These are phyloP conservation scores for Piper betle DNA, from an alignment of 164 flowering plant species.

Conservation along the genomic window DNA sequence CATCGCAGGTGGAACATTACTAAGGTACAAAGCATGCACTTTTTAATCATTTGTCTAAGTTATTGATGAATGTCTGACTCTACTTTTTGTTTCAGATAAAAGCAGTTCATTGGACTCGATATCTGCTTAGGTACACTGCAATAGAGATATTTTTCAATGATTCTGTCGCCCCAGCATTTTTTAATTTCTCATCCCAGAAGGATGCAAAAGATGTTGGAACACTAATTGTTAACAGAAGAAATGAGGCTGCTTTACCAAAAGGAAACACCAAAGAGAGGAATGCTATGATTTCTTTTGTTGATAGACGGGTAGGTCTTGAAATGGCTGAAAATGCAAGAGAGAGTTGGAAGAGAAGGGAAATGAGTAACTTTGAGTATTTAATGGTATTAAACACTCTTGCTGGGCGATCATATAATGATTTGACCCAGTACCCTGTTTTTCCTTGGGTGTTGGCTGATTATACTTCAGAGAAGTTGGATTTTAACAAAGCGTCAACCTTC, in stretches of 20 bases:
- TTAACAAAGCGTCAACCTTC: slow-evolving; percentile 85
- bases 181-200: slow-evolving; percentile 70
- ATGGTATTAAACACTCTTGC: slow-evolving; percentile 91
- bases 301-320: slow-evolving; percentile 78
- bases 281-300: slow-evolving; percentile 71
- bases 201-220: slow-evolving; percentile 85
- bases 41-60: neutral
- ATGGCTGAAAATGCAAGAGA: slow-evolving; percentile 90
- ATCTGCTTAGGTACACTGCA: slow-evolving; percentile 83
- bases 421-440: slow-evolving; percentile 96
- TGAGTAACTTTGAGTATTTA: slow-evolving; percentile 90
- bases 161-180: slow-evolving; percentile 75
- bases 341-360: slow-evolving; percentile 94
- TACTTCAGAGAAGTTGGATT: slow-evolving; percentile 84
- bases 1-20: slow-evolving; percentile 74
- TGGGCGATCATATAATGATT: slow-evolving; percentile 94
- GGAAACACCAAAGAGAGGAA: slow-evolving; percentile 59
- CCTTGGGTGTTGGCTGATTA: slow-evolving; percentile 98
- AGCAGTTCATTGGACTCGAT: slow-evolving; percentile 95
- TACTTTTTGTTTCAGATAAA: slow-evolving; percentile 36
- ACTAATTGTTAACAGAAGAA: slow-evolving; percentile 70
- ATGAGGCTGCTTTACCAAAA: slow-evolving; percentile 61
- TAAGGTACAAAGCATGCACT: slow-evolving; percentile 37
- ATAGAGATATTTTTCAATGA: slow-evolving; percentile 79
- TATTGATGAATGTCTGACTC: neutral